Conservation (phyloP, 108 stramenopile genomes). For the Schizochytrium sp. region DNA sequence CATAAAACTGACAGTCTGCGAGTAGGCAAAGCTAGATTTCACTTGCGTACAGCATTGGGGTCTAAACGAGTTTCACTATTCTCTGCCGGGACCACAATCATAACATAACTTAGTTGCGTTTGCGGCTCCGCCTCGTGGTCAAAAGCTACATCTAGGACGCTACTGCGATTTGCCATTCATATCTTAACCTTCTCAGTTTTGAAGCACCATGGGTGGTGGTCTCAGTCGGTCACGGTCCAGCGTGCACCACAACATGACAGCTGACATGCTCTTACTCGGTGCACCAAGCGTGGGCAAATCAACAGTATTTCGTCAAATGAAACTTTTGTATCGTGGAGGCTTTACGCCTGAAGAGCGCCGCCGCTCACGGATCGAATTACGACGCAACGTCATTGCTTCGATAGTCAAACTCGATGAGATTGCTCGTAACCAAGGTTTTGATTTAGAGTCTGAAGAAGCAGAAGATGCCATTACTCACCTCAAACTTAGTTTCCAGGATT, state of each 20-base stretch:
- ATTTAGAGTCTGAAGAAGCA: background rate
- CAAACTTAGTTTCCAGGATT: background rate
- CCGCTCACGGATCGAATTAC: conserved; percentile 39
- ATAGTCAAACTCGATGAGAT: conserved; percentile 31
- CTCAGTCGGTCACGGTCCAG: background rate
- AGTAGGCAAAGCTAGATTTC: too few relatives aligned
- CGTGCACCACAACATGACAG: background rate
- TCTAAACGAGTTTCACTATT: too few relatives aligned
- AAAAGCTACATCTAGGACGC: too few relatives aligned
- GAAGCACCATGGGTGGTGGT: too few relatives aligned
- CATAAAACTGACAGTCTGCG: too few relatives aligned
- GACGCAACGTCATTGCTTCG: conserved; percentile 19
- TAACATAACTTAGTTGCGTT: too few relatives aligned
- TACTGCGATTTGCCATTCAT: too few relatives aligned
- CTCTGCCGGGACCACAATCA: too few relatives aligned
- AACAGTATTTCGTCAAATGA: conserved; percentile 49
- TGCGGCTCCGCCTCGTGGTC: too few relatives aligned
- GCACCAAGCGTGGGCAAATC: conserved; percentile 46
- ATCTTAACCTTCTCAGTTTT: too few relatives aligned
- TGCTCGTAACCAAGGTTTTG: conserved; percentile 4
- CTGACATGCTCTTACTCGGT: conserved; percentile 55
- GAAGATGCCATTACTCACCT: conserved; percentile 24
- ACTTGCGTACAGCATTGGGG: too few relatives aligned
- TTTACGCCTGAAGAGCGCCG: conserved; percentile 20
- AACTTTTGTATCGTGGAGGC: conserved; percentile 6